Percentiles rank a stretch among this genome's conserved stretches.
Evolutionary conservation across 768 basidiomycete genomes (phyloP).

Genomic region (Boletellus ananiceps): DNA sequence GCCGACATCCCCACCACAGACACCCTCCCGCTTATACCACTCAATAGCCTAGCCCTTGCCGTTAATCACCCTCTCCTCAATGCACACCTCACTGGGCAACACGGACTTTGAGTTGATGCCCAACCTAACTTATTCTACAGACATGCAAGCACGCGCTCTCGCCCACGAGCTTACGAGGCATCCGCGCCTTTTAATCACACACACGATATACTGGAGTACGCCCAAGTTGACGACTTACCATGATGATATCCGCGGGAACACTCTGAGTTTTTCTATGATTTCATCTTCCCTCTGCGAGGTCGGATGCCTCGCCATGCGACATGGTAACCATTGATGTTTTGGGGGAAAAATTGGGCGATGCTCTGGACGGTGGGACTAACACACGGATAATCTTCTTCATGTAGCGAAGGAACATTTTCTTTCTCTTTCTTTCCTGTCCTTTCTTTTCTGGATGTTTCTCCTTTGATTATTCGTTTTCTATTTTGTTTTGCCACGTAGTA

Average conservation of each 20-base stretch:
- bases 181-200: conserved; percentile 27
- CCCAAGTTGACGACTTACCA: conserved; percentile 20
- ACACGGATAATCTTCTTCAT: conserved; percentile 26
- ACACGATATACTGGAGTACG: conserved; percentile 14
- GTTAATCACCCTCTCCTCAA: conserved; percentile 22
- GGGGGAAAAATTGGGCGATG: conserved; percentile 2
- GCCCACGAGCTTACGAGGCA: conserved; percentile 14
- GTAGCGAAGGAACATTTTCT: conserved; percentile 18
- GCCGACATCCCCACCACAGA: conserved; percentile 29
- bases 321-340: conserved; percentile 4
- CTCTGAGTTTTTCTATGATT: conserved; percentile 21
- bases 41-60: conserved; percentile 28
- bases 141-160: conserved; percentile 19
- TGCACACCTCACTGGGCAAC: conserved; percentile 7
- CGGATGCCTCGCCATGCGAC: conserved; percentile 2
- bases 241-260: conserved; percentile 23
- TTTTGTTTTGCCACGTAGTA: conserved; percentile 24
- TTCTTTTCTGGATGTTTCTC: background rate
- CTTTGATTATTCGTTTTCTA: conserved; percentile 32
- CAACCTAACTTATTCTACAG: conserved; percentile 27
- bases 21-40: conserved; percentile 32
- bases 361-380: conserved; percentile 24
- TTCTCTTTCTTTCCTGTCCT: background rate
- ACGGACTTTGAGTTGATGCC: conserved; percentile 6
- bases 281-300: conserved; percentile 14